These are phyloP conservation scores for Sporodiniella umbellata DNA, from an alignment of 371 early-diverging fungal species.

Conservation along the genomic window DNA sequence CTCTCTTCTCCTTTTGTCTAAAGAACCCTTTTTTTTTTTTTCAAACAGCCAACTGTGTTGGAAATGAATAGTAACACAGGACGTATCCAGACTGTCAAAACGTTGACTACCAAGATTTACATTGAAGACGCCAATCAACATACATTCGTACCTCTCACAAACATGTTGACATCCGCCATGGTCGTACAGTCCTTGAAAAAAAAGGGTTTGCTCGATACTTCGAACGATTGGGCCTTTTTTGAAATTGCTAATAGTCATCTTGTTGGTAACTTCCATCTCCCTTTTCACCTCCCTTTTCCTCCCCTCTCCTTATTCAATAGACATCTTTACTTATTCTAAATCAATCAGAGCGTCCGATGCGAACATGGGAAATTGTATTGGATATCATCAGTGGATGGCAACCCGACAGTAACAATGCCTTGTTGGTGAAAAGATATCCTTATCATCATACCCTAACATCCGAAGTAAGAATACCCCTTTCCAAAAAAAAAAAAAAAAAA, in stretches of 20 bases:
- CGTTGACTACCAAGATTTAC: conserved; percentile 81
- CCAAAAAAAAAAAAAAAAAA: not conserved
- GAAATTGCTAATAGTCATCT: conserved; percentile 82
- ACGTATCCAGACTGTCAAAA: conserved; percentile 28
- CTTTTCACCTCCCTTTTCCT: too few relatives aligned
- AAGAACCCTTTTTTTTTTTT: not conserved
- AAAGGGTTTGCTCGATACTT: conserved; percentile 55
- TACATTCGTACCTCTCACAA: conserved; percentile 74
- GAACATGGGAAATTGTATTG: conserved; percentile 87
- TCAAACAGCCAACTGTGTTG: not conserved
- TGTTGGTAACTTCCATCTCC: conserved; percentile 32
- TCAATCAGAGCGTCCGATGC: conserved; percentile 74
- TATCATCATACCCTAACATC: conserved; percentile 44
- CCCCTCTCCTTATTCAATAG: too few relatives aligned
- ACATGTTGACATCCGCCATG: conserved; percentile 70
- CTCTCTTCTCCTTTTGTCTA: not conserved
- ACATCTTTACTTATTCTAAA: not conserved
- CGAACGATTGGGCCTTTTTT: conserved; percentile 85
- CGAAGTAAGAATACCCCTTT: conserved; percentile 38
- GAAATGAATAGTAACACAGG: conserved; percentile 8
- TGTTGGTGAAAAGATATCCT: conserved; percentile 73
- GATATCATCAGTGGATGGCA: conserved; percentile 83
- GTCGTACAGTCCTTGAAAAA: conserved; percentile 65
- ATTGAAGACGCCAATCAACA: conserved; percentile 73
- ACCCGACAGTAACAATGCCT: conserved; percentile 60